Evolutionary conservation across 495 filamentous ascomycete genomes (phyloP).

Genomic region (Darksidea phi): DNA sequence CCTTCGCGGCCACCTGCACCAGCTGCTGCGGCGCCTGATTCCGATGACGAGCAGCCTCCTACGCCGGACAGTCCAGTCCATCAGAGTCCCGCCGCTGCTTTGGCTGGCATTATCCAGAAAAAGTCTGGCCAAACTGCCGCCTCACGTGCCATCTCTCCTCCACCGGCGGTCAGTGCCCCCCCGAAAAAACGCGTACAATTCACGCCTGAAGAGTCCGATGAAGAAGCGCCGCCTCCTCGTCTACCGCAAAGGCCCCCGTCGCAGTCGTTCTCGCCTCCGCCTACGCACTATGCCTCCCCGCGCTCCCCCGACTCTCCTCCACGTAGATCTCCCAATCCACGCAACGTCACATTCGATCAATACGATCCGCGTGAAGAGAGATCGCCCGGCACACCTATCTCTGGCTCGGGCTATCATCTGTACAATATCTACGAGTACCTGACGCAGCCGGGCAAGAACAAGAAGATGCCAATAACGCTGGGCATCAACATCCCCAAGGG

Average conservation of each 20-base stretch:
- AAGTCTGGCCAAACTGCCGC: conserved; percentile 46
- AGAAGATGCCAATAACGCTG: conserved; percentile 94
- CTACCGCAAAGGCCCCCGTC: conserved; percentile 71
- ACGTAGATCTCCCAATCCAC: conserved; percentile 59
- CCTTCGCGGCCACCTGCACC: conserved; percentile 37
- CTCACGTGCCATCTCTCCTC: conserved; percentile 42
- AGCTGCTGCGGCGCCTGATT: conserved; percentile 29
- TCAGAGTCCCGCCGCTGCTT: conserved; percentile 66
- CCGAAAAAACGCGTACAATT: conserved; percentile 50
- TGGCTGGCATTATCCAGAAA: conserved; percentile 69
- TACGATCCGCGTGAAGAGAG: conserved; percentile 36
- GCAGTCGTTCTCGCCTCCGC: conserved; percentile 54
- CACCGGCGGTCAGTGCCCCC: conserved; percentile 46
- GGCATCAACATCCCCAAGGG: conserved; percentile 86
- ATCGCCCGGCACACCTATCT: conserved; percentile 44
- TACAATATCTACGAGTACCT: conserved; percentile 98
- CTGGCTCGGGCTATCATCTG: conserved; percentile 79
- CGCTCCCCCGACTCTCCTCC: conserved; percentile 42
- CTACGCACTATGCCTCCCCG: conserved; percentile 53
- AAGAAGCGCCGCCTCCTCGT: conserved; percentile 57
- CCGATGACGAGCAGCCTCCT: conserved; percentile 35
- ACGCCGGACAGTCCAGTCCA: conserved; percentile 43
- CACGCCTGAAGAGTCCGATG: conserved; percentile 61
- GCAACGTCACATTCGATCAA: conserved; percentile 35
- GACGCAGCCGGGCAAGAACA: conserved; percentile 88